Percentiles rank a stretch among this genome's conserved stretches.
Conservation (phyloP, 305 asterid genomes). For the Salvia sclarea region DNA sequence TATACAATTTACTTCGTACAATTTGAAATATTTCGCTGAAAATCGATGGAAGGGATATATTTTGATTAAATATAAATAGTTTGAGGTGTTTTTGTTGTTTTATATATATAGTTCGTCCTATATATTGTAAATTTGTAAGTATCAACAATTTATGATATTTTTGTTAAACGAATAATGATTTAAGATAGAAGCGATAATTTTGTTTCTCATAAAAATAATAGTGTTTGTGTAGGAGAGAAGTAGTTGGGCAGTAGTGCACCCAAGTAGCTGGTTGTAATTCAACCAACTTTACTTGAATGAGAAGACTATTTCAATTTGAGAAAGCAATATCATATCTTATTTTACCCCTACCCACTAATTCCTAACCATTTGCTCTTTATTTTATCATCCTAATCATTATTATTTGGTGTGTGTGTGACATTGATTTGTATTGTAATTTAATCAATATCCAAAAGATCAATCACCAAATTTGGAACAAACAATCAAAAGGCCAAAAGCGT, state of each 20-base stretch:
- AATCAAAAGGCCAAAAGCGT: not conserved
- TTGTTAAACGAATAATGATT: too few relatives aligned
- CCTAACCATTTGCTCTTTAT: conserved; percentile 40
- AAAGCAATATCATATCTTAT: conserved; percentile 41
- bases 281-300: conserved; percentile 62
- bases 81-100: too few relatives aligned
- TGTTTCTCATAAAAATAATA: too few relatives aligned
- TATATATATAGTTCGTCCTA: too few relatives aligned
- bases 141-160: too few relatives aligned
- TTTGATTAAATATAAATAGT: too few relatives aligned
- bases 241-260: conserved; percentile 51
- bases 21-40: too few relatives aligned
- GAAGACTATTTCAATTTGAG: conserved; percentile 52
- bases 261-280: conserved; percentile 33
- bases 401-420: conserved; percentile 41
- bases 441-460: conserved; percentile 16
- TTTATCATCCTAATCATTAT: conserved; percentile 22
- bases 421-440: conserved; percentile 31
- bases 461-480: not conserved
- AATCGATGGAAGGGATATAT: too few relatives aligned
- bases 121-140: too few relatives aligned
- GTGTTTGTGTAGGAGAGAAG: not conserved
- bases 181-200: too few relatives aligned
- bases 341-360: conserved; percentile 43
- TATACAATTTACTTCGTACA: too few relatives aligned